Evolutionary conservation across 2,329 filamentous ascomycete species (phyloP).

Genomic region (Aspergillus aculeatinus): DNA sequence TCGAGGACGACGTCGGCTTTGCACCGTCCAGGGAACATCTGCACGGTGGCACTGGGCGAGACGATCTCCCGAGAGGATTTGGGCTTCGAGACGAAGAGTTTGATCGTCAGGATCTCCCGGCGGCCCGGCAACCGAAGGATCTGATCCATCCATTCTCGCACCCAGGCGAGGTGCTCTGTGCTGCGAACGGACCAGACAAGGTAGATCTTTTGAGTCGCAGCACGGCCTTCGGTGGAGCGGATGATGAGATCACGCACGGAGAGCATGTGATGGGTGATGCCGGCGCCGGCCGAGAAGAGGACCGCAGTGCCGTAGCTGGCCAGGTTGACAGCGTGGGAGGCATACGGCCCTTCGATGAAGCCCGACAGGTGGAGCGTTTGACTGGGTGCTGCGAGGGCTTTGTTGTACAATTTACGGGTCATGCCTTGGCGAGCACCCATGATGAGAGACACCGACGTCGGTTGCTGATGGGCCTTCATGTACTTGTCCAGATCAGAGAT

Average conservation of each 20-base stretch:
- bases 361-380: constrained; percentile 54
- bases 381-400: constrained; percentile 50
- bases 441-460: constrained; percentile 55
- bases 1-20: constrained; percentile 57
- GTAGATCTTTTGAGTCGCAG: constrained; percentile 59
- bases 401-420: constrained; percentile 60
- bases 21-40: constrained; percentile 62
- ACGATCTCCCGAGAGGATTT: constrained; percentile 55
- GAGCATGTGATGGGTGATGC: constrained; percentile 65
- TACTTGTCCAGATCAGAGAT: constrained; percentile 24
- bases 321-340: constrained; percentile 56
- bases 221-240: constrained; percentile 52
- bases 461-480: constrained; percentile 23
- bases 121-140: constrained; percentile 60
- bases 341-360: constrained; percentile 64
- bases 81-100: constrained; percentile 64
- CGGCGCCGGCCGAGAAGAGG: constrained; percentile 65
- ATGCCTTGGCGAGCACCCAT: constrained; percentile 63
- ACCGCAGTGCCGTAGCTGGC: constrained; percentile 64
- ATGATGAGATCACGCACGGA: constrained; percentile 60
- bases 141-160: constrained; percentile 65
- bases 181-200: constrained; percentile 64
- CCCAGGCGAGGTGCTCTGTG: constrained; percentile 62
- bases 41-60: constrained; percentile 57
- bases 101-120: constrained; percentile 58